Evolutionary conservation across 2,329 filamentous ascomycete species (phyloP).

Genomic region (Colletotrichum sp.): DNA sequence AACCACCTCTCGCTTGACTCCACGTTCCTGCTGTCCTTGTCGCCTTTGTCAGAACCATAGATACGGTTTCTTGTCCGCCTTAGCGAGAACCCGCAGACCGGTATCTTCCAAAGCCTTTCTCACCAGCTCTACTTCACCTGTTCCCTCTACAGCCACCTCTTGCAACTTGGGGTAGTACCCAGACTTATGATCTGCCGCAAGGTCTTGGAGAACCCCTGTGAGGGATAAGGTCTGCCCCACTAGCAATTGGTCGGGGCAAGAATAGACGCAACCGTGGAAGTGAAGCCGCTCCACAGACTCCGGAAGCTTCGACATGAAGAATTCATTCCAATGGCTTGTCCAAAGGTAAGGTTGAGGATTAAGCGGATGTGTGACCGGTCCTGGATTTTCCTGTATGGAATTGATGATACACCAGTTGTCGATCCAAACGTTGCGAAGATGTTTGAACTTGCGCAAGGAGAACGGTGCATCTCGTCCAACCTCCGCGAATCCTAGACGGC

Average conservation of each 20-base stretch:
- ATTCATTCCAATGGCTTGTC: background rate
- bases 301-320: background rate
- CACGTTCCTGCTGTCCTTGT: background rate
- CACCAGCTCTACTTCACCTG: fast-evolving
- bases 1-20: background rate
- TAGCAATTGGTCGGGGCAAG: no score
- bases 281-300: background rate
- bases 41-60: background rate
- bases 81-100: background rate
- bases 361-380: background rate
- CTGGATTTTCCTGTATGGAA: background rate
- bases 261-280: no score
- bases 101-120: background rate
- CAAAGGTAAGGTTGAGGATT: fast-evolving
- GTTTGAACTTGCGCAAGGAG: no score
- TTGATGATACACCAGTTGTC: fast-evolving
- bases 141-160: background rate
- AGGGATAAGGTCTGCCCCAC: no score
- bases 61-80: background rate
- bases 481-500: no score
- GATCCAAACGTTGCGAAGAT: no score
- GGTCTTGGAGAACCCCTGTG: no score
- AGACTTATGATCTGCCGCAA: background rate
- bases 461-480: no score
- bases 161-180: background rate